Conservation (phyloP, 1,284 basidiomycete species). For the Amylostereum areolatum region DNA sequence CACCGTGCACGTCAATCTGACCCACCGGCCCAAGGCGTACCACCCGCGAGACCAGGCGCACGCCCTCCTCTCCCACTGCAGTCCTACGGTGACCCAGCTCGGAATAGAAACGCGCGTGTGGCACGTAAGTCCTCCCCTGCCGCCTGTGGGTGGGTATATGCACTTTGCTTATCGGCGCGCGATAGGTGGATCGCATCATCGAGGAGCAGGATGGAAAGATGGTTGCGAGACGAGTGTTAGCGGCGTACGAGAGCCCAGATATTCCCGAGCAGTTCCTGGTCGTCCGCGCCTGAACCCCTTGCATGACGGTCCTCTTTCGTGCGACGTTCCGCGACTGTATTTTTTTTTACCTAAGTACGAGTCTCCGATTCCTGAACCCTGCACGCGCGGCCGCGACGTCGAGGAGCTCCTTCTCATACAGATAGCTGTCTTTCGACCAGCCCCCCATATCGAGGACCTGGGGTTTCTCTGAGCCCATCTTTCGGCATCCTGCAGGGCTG, state of each 20-base stretch:
- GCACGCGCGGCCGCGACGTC: too few species aligned
- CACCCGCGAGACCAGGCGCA: conserved; percentile 17
- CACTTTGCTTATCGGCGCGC: background rate
- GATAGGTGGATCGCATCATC: background rate
- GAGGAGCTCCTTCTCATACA: too few species aligned
- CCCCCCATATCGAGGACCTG: too few species aligned
- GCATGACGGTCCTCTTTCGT: too few species aligned
- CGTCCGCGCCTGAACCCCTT: conserved; percentile 36
- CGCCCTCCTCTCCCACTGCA: conserved; percentile 22
- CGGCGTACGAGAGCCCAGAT: conserved; percentile 54
- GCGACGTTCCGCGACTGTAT: too few species aligned
- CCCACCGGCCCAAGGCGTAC: conserved; percentile 20
- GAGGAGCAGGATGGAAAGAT: conserved; percentile 38
- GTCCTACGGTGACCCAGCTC: conserved; percentile 25
- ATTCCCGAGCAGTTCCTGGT: conserved; percentile 71
- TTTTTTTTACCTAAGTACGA: too few species aligned
- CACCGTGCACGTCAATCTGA: conserved; percentile 47
- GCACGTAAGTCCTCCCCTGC: conserved; percentile 30
- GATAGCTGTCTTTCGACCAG: too few species aligned
- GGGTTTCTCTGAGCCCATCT: too few species aligned
- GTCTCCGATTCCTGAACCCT: too few species aligned
- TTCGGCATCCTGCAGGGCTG: too few species aligned
- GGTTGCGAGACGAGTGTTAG: conserved; percentile 31
- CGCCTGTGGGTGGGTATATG: background rate
- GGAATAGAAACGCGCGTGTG: conserved; percentile 38